Percentiles rank a stretch among this genome's conserved stretches.
These are phyloP conservation scores for Pseudogymnoascus pannorum DNA, from an alignment of 2,329 filamentous ascomycete species.

Conservation along the genomic window DNA sequence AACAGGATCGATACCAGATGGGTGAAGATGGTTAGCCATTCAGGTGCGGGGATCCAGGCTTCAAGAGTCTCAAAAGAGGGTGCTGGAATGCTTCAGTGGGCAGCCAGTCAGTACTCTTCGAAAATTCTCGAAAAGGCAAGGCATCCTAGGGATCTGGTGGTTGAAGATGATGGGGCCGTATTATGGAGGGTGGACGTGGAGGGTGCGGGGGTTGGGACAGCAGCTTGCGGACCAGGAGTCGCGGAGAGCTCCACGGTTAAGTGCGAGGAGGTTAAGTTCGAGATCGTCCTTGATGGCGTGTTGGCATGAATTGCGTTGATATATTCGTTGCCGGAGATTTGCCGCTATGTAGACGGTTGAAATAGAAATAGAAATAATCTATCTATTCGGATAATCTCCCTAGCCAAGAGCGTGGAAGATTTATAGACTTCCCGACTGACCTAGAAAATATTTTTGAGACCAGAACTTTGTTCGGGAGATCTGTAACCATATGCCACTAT, in stretches of 20 bases:
- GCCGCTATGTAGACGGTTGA: neutral
- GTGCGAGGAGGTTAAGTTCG: constrained; percentile 35
- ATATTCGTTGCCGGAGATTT: neutral
- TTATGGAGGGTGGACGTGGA: constrained; percentile 35
- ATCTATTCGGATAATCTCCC: neutral
- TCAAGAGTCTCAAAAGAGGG: constrained; percentile 30
- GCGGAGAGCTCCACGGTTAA: constrained; percentile 38
- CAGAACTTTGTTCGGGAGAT: too few species aligned
- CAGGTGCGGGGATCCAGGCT: constrained; percentile 23
- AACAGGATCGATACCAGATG: constrained; percentile 56
- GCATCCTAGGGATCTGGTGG: constrained; percentile 56
- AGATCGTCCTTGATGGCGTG: constrained; percentile 33
- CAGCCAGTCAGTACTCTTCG: constrained; percentile 42
- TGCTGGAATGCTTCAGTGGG: constrained; percentile 46
- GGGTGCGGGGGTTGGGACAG: constrained; percentile 44
- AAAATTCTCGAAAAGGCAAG: constrained; percentile 47
- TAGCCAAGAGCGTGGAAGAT: neutral
- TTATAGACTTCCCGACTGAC: neutral
- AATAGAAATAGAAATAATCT: neutral
- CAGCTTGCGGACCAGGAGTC: constrained; percentile 42
- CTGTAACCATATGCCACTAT: too few species aligned
- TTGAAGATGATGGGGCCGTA: constrained; percentile 39
- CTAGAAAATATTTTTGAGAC: too few species aligned
- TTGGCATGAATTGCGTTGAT: neutral
- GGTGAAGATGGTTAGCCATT: constrained; percentile 34